Conservation (phyloP, 768 basidiomycete genomes). For the Amylocystis lapponica region DNA sequence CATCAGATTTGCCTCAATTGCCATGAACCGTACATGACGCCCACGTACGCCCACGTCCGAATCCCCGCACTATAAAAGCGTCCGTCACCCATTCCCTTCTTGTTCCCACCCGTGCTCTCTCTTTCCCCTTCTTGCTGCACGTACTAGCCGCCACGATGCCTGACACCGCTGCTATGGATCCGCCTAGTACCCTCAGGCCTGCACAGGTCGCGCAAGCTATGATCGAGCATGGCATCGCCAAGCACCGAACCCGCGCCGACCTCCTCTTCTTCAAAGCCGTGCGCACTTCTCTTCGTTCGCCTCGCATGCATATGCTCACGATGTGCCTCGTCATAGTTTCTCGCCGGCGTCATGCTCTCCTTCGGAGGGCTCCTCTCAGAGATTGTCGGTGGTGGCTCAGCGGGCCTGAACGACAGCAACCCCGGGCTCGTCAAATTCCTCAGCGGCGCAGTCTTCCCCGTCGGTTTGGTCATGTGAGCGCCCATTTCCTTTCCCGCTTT, state of each 20-base stretch:
- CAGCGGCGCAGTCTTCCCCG: slow-evolving; percentile 66
- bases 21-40: no score
- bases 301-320: not conserved
- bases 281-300: slow-evolving; percentile 15
- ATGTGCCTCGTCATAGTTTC: slow-evolving; percentile 39
- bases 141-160: not conserved
- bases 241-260: slow-evolving; percentile 60
- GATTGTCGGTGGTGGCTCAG: slow-evolving; percentile 55
- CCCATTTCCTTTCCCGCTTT: not conserved
- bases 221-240: slow-evolving; percentile 50
- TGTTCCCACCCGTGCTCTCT: no score
- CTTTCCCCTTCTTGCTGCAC: not conserved
- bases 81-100: no score
- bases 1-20: no score
- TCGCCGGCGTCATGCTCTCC: slow-evolving; percentile 69
- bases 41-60: no score
- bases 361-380: slow-evolving; percentile 65
- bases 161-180: slow-evolving; percentile 7
- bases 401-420: slow-evolving; percentile 42
- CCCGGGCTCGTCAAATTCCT: slow-evolving; percentile 66
- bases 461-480: slow-evolving; percentile 68
- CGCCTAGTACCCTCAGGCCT: slow-evolving; percentile 49
- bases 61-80: no score
- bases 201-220: slow-evolving; percentile 51
- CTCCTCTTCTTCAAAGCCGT: slow-evolving; percentile 66